Percentiles rank a stretch among this genome's conserved stretches.
These are phyloP conservation scores for Metarhizium brunneum DNA, from an alignment of 2,329 filamentous ascomycete genomes.

Conservation along the genomic window DNA sequence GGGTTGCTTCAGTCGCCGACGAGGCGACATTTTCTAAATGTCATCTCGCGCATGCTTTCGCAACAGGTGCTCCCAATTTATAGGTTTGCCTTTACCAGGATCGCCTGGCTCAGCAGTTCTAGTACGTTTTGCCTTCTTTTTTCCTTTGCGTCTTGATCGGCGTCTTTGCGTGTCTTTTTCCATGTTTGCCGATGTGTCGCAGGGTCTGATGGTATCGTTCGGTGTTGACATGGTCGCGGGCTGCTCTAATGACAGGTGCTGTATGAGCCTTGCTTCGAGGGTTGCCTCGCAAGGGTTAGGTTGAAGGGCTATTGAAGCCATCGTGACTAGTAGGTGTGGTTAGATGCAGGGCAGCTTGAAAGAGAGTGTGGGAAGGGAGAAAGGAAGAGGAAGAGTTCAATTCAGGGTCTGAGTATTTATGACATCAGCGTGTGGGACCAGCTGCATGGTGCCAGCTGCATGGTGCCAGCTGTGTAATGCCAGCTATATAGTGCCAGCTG, in stretches of 20 bases:
- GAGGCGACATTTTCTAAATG: not conserved
- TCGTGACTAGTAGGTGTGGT: not conserved
- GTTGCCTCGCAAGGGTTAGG: not conserved
- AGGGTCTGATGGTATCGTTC: not conserved
- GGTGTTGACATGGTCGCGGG: not conserved
- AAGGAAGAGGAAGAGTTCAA: too few species aligned
- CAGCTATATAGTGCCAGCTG: too few species aligned
- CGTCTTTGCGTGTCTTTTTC: not conserved
- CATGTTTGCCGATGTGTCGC: too few species aligned
- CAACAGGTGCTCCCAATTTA: not conserved
- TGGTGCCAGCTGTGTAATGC: too few species aligned
- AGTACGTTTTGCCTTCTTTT: not conserved
- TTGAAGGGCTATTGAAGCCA: not conserved
- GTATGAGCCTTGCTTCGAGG: not conserved
- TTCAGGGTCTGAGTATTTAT: too few species aligned
- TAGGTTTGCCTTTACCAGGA: not conserved
- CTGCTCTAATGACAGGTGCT: not conserved
- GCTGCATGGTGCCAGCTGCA: too few species aligned
- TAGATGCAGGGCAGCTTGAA: not conserved
- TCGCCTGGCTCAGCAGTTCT: not conserved
- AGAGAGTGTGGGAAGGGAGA: too few species aligned
- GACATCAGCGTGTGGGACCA: too few species aligned
- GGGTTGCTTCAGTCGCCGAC: not conserved
- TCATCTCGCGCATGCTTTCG: not conserved
- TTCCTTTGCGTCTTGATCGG: not conserved